Conservation (phyloP, 495 filamentous ascomycete species). For the Xylaria venustula region DNA sequence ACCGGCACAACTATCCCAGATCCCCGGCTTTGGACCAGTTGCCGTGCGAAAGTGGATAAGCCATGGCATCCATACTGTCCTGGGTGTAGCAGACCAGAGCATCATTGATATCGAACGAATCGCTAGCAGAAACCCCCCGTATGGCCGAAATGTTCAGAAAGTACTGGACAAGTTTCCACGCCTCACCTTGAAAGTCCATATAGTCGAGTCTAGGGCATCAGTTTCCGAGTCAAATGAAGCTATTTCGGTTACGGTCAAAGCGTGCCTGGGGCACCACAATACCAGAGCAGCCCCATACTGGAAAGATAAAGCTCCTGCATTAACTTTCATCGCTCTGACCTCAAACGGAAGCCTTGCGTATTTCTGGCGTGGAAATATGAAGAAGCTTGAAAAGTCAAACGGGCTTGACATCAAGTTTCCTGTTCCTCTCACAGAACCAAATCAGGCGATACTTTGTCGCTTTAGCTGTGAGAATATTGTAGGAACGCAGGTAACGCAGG, state of each 20-base stretch:
- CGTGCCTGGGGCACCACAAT: conserved; percentile 73
- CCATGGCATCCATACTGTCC: conserved; percentile 67
- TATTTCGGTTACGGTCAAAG: conserved; percentile 62
- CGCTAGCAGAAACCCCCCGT: conserved; percentile 78
- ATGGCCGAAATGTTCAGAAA: conserved; percentile 67
- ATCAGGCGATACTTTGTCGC: conserved; percentile 66
- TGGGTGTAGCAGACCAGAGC: conserved; percentile 66
- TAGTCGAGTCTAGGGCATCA: conserved; percentile 31
- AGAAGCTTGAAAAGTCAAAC: conserved; percentile 54
- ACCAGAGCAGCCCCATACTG: conserved; percentile 60
- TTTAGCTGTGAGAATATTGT: conserved; percentile 89
- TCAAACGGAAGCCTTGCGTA: conserved; percentile 72
- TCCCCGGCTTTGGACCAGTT: conserved; percentile 77
- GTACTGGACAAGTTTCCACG: conserved; percentile 71
- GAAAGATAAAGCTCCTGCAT: conserved; percentile 58
- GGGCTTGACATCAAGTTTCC: conserved; percentile 62
- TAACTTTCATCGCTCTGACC: conserved; percentile 75
- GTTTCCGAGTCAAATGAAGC: conserved; percentile 28
- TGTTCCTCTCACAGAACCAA: conserved; percentile 52
- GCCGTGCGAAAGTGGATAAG: conserved; percentile 73
- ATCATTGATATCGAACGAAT: conserved; percentile 71
- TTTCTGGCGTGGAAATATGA: conserved; percentile 74
- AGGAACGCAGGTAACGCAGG: conserved; percentile 66
- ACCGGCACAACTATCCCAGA: conserved; percentile 80
- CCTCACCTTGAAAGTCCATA: conserved; percentile 52